These are phyloP conservation scores for Cladorrhinum sp. DNA, from an alignment of 2,329 filamentous ascomycete species.

Conservation along the genomic window DNA sequence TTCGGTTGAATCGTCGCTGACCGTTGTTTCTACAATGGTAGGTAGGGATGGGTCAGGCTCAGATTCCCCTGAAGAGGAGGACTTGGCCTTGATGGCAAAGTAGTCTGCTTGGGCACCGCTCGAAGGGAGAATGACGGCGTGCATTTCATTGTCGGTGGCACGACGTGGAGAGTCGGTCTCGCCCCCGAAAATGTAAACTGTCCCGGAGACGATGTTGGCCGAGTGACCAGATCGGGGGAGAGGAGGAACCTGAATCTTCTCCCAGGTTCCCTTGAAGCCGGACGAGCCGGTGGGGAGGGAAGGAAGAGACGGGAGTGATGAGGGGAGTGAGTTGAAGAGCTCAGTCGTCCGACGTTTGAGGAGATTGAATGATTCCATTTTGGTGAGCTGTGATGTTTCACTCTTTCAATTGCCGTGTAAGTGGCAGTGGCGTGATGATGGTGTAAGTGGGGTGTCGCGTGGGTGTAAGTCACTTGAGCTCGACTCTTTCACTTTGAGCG, in stretches of 20 bases:
- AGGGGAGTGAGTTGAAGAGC: slow-evolving; percentile 49
- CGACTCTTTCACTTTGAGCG: too few species aligned
- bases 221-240: slow-evolving; percentile 74
- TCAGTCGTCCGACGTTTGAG: slow-evolving; percentile 56
- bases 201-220: slow-evolving; percentile 56
- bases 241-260: slow-evolving; percentile 51
- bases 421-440: background rate
- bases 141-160: slow-evolving; percentile 69
- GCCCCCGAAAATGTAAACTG: slow-evolving; percentile 70
- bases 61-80: slow-evolving; percentile 26
- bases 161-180: slow-evolving; percentile 57
- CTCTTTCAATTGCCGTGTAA: background rate
- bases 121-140: slow-evolving; percentile 60
- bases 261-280: slow-evolving; percentile 56
- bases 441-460: background rate
- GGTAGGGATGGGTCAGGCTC: slow-evolving; percentile 17
- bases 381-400: background rate
- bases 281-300: slow-evolving; percentile 22
- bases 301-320: slow-evolving; percentile 41
- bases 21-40: background rate
- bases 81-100: slow-evolving; percentile 50
- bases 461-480: background rate
- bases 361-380: slow-evolving; percentile 52
- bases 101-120: slow-evolving; percentile 59
- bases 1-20: background rate